A percentile compares a stretch with the other conserved stretches of the same genome.
These are phyloP conservation scores for Agrocybe pediades DNA, from an alignment of 768 basidiomycete species.

Conservation along the genomic window DNA sequence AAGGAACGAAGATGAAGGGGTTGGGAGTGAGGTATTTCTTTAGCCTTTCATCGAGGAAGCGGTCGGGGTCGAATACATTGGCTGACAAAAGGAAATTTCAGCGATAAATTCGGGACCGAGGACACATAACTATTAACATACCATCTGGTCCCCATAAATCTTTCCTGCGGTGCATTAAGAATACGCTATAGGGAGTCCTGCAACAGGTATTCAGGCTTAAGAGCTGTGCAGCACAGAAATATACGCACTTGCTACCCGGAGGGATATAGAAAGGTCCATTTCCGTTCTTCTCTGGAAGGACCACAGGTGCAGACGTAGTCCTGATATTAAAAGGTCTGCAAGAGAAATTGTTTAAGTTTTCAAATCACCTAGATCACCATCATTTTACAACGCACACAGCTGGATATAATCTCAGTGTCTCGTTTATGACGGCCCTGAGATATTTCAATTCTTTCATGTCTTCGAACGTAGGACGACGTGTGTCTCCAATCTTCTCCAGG, in stretches of 20 bases:
- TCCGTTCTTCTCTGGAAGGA: slow-evolving; percentile 27
- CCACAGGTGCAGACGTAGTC: slow-evolving; percentile 17
- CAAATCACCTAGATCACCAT: too few relatives aligned
- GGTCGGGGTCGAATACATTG: slow-evolving; percentile 63
- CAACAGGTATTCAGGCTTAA: not conserved
- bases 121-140: slow-evolving; percentile 22
- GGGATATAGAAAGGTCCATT: slow-evolving; percentile 41
- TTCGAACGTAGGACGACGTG: slow-evolving; percentile 50
- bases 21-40: slow-evolving; percentile 57
- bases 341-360: not conserved
- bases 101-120: not conserved
- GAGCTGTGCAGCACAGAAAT: not conserved
- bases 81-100: slow-evolving; percentile 32
- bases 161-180: slow-evolving; percentile 60
- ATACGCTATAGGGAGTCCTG: slow-evolving; percentile 48
- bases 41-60: slow-evolving; percentile 64
- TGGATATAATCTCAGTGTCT: slow-evolving; percentile 55
- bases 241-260: slow-evolving; percentile 15
- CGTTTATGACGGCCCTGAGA: slow-evolving; percentile 58
- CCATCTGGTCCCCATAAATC: slow-evolving; percentile 74
- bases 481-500: slow-evolving; percentile 42
- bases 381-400: slow-evolving; percentile 38
- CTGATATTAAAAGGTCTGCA: slow-evolving; percentile 38
- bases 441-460: slow-evolving; percentile 61
- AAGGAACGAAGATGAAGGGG: slow-evolving; percentile 58